Base-by-base conservation (phyloP, 164 flowering plant species). In the Dillenia suffruticosa region DNA sequence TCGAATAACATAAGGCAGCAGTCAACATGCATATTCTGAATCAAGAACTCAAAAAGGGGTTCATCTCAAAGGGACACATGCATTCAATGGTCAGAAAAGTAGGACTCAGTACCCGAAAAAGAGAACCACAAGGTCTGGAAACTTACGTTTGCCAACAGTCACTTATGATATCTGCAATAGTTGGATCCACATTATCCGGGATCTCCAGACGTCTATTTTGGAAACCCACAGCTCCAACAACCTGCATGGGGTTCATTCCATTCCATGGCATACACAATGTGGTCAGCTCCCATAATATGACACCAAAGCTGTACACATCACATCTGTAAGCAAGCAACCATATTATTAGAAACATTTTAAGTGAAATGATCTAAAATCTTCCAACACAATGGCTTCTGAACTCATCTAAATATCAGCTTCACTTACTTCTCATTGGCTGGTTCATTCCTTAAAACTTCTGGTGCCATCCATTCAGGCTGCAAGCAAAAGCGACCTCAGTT, bases 401-500 rank as follows among this genome's bases (percentile, higher is more conserved):
- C 12, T n/a, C 10, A 61, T 17, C 3, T 26, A 11, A 47, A n/a
- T 14, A 46, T 10, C 52, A 58, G 32, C 26, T 59, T 40, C 26
- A 79, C 98, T 86, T 74, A 95, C 99, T 95, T 95, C 74, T 95
- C 99, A 77, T 87, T 88, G 63, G 97, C 88, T 54, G 82, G 92
- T 73, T 95, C 99, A 70, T 95, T 95, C 70, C 96, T 78, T 55
- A 95, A 62, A 67, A 95, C 94, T 81, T 95, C 99, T 17, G 99
- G 99, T 51, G 99, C 99, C 97, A 91, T 95, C 99, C 99, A 95
- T 60, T 91, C 99, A 14, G 99, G 92, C 99, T 95, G 96, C 79
- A 81, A 57, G 63, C 40, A 46, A 70, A 68, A 72, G 40, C 40
- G 5, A 32, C 7, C 6, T 32, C 40, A 32, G 40, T 32, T 32